Base-by-base conservation (phyloP, 2,329 filamentous ascomycete species). In the Fusarium aywerte region DNA sequence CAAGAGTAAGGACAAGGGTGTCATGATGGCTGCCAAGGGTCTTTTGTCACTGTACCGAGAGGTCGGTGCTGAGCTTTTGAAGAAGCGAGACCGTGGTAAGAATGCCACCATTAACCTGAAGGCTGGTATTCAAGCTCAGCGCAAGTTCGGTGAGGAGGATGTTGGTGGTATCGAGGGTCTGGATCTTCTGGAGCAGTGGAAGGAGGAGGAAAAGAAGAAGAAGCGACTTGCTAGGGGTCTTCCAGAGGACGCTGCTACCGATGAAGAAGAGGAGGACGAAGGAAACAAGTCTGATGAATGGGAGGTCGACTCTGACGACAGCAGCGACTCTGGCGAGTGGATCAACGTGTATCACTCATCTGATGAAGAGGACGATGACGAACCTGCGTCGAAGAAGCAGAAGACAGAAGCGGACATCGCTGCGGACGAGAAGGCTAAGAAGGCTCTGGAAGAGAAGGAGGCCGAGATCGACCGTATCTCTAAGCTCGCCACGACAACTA, bases 11-110 rank as follows among this genome's bases (percentile, higher is more conserved):
- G 96, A 99, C 76, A 99, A 98, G 83, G 94, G 95, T 61, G 92
- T 96, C n/a, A 94, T 97, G 87, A 98, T 99, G 96, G 96, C 96
- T 9, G 93, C 95, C 15, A 95, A 96, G 77, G 95, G 96, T 67
- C 83, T 99, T 8, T 83, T 99, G 39, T 93, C 92, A 23, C 84
- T 99, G 7, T 99, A 97, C 82, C 86, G 96, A 70, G 94, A 98
- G 75, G 91, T 97, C 15, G 93, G 91, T 33, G 92, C 96, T 0
- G 92, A 97, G 69, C 87, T 98, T 81, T 82, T 99, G 61, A 91
- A 90, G 79, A 96, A 93, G 83, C 89, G 91, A 74, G 96, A 97
- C 76, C 88, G 96, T 72, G 96, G 96, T 73, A 97, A 97, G 82
- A 89, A 93, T 52, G 96, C 96, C 13, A 89, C 92, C 1, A 94